Conservation (phyloP, 768 basidiomycete species). For the Serendipita sp. region DNA sequence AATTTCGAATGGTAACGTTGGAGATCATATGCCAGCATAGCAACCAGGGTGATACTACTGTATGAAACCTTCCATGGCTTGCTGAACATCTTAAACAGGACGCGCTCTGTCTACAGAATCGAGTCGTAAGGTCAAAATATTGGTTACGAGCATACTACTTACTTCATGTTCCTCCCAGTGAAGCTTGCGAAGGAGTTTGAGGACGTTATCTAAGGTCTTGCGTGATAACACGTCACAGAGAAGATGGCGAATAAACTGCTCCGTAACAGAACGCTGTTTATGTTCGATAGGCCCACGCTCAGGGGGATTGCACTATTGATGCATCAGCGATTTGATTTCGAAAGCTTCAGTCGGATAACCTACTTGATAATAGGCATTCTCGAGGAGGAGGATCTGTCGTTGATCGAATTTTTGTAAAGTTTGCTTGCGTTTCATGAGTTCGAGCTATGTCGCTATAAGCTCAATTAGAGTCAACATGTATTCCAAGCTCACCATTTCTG, state of each 20-base stretch:
- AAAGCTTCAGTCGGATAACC: background rate
- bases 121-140: constrained; percentile 6
- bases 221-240: constrained; percentile 85
- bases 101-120: constrained; percentile 29
- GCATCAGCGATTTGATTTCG: constrained; percentile 8
- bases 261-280: constrained; percentile 71
- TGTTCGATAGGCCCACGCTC: constrained; percentile 75
- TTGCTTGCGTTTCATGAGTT: constrained; percentile 90
- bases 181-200: constrained; percentile 81
- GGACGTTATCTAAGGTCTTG: constrained; percentile 88
- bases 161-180: constrained; percentile 74
- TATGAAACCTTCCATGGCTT: constrained; percentile 98
- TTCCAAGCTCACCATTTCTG: constrained; percentile 51
- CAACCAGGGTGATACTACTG: constrained; percentile 71
- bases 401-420: constrained; percentile 85
- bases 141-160: constrained; percentile 1
- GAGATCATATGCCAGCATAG: constrained; percentile 89
- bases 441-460: constrained; percentile 38
- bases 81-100: constrained; percentile 80
- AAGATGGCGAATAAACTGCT: constrained; percentile 91
- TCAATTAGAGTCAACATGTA: background rate
- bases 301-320: constrained; percentile 78
- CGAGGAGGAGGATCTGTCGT: constrained; percentile 71
- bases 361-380: constrained; percentile 97
- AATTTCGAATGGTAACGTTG: constrained; percentile 88